These are phyloP conservation scores for carrot (Daucus carota) DNA, from an alignment of 129 eudicot species.

Conservation along the genomic window DH1_v3.0 NC_030389.2:34178001-34178500, in stretches of 20 bases:
- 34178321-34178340: background rate
- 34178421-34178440: background rate
- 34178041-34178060: constrained; percentile 75
- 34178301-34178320: too few relatives aligned
- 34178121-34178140: constrained; percentile 6
- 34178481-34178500: background rate
- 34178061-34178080: constrained; percentile 49
- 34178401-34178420: too few relatives aligned
- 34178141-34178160: constrained; percentile 5
- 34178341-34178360: background rate
- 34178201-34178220: background rate
- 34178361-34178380: background rate
- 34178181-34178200: background rate
- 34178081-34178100: constrained; percentile 36
- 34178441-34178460: background rate
- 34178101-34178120: constrained; percentile 13
- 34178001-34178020: constrained; percentile 74
- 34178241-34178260: background rate
- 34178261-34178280: background rate
- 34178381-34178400: background rate
- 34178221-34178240: background rate
- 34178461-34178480: background rate
- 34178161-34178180: background rate
- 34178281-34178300: background rate
- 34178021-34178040: constrained; percentile 79